A percentile compares a stretch with the other conserved stretches of the same genome.
Evolutionary conservation across 495 filamentous ascomycete genomes (phyloP).

Genomic region (Penicilliopsis zonata): DNA sequence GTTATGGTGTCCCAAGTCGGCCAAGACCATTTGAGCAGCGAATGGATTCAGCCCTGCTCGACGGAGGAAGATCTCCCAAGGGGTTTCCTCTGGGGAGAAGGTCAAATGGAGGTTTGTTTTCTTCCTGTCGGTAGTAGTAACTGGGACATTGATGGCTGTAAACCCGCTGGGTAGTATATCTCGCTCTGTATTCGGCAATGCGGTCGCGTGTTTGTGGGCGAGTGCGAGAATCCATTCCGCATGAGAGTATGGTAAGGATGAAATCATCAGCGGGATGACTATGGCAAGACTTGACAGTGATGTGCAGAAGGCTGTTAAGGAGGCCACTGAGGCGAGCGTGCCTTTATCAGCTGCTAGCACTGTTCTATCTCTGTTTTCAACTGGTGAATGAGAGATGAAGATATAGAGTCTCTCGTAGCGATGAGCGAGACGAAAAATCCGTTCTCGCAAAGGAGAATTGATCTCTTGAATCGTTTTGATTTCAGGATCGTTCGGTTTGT

Average conservation of each 20-base stretch:
- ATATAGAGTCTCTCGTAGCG: conserved; percentile 64
- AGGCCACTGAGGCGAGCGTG: not conserved
- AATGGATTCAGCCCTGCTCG: conserved; percentile 67
- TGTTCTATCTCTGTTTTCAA: not conserved
- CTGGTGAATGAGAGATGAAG: conserved; percentile 33
- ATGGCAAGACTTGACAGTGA: conserved; percentile 7
- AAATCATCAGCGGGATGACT: conserved; percentile 16
- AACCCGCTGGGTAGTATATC: conserved; percentile 1
- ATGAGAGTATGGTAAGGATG: conserved; percentile 31
- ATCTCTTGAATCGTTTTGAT: conserved; percentile 4
- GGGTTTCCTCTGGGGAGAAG: conserved; percentile 33
- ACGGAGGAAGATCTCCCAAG: conserved; percentile 65
- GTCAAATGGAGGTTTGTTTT: conserved; percentile 2
- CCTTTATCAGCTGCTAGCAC: not conserved
- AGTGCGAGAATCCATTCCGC: conserved; percentile 19
- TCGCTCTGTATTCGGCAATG: conserved; percentile 1
- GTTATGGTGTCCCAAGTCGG: not conserved
- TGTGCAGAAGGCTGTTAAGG: not conserved
- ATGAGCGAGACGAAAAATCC: conserved; percentile 39
- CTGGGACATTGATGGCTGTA: conserved; percentile 6
- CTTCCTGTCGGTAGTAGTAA: not conserved
- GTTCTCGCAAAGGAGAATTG: conserved; percentile 39
- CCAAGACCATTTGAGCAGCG: conserved; percentile 61
- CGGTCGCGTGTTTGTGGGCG: conserved; percentile 12
- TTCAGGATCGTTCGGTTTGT: conserved; percentile 13